Conservation (phyloP, 2,329 filamentous ascomycete species). For the Chaetoscypha palmicola region DNA sequence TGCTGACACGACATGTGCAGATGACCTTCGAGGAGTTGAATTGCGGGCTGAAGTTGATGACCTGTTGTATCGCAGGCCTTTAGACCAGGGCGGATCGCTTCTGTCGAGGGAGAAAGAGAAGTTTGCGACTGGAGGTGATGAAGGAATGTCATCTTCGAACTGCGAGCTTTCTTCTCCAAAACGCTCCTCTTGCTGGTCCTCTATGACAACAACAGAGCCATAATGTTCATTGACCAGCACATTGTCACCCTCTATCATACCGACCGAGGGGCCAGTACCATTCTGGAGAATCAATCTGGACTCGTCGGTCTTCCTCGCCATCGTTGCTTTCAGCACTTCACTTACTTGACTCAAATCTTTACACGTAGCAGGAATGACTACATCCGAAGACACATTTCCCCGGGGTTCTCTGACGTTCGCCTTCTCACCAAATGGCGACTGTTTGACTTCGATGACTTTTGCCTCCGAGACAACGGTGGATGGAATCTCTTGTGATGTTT, state of each 20-base stretch:
- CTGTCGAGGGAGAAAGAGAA: not conserved
- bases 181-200: not conserved
- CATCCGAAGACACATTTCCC: not conserved
- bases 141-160: not conserved
- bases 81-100: not conserved
- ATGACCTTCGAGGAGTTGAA: not conserved
- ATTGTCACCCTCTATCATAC: too few relatives aligned
- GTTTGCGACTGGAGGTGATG: not conserved
- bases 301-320: not conserved
- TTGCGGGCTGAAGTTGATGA: not conserved
- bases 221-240: too few relatives aligned
- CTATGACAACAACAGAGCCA: too few relatives aligned
- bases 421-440: conserved; percentile 17
- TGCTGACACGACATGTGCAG: too few relatives aligned
- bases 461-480: conserved; percentile 12
- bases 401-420: not conserved
- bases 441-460: conserved; percentile 22
- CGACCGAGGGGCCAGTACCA: not conserved
- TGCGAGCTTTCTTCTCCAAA: not conserved
- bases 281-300: not conserved
- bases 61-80: too few relatives aligned
- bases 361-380: conserved; percentile 7
- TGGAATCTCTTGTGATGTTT: conserved; percentile 11
- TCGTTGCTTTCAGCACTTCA: not conserved
- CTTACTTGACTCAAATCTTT: not conserved